Conservation (phyloP, 1,139 yeast genomes). For the Chernovozyma sophiae-reginae region DNA sequence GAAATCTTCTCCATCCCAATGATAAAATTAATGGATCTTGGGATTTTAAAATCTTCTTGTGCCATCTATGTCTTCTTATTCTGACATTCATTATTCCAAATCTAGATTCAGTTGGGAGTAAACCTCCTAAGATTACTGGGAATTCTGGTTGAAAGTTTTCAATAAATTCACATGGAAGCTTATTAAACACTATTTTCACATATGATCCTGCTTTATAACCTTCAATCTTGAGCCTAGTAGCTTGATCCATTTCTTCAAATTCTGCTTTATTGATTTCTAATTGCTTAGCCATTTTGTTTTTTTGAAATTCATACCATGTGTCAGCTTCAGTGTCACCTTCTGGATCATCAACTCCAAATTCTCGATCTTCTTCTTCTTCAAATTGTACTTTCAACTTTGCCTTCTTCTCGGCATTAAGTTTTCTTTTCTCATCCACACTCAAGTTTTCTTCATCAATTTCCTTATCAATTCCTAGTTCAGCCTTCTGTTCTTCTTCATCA, state of each 20-base stretch:
- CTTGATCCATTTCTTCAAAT: slow-evolving; percentile 67
- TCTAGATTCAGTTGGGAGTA: slow-evolving; percentile 83
- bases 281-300: slow-evolving; percentile 95
- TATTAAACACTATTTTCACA: slow-evolving; percentile 81
- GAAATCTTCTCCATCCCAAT: slow-evolving; percentile 98
- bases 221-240: slow-evolving; percentile 74
- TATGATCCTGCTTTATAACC: slow-evolving; percentile 94
- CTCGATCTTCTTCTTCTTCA: slow-evolving; percentile 85
- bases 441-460: slow-evolving; percentile 40
- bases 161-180: slow-evolving; percentile 85
- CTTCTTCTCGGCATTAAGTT: slow-evolving; percentile 80
- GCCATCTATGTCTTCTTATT: slow-evolving; percentile 98
- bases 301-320: slow-evolving; percentile 97
- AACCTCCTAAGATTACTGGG: slow-evolving; percentile 89
- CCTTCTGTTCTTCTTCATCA: slow-evolving; percentile 46
- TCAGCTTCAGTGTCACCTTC: slow-evolving; percentile 77
- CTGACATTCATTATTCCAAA: slow-evolving; percentile 92
- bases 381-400: slow-evolving; percentile 85
- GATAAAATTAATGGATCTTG: slow-evolving; percentile 94
- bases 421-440: slow-evolving; percentile 67
- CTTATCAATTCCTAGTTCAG: slow-evolving; percentile 28
- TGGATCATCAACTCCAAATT: slow-evolving; percentile 68
- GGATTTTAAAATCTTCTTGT: slow-evolving; percentile 88
- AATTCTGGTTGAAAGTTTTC: slow-evolving; percentile 80
- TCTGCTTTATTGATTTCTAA: slow-evolving; percentile 87